These are phyloP conservation scores for Talaromyces sp. DNA, from an alignment of 2,329 filamentous ascomycete genomes.

Conservation along the genomic window DNA sequence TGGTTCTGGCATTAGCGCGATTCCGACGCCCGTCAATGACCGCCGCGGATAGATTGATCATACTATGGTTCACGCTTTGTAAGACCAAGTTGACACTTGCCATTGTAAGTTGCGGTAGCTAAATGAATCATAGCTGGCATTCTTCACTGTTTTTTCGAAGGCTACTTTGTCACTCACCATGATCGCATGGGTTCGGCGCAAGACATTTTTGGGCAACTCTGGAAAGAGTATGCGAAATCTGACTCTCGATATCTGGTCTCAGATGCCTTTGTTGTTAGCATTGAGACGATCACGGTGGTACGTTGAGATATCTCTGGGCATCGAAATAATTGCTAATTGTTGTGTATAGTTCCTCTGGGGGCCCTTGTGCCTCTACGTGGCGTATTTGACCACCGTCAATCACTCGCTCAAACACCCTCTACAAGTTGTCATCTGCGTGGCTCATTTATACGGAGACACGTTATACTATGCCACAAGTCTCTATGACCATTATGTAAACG, in stretches of 20 bases:
- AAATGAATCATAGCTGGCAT: conserved; percentile 35
- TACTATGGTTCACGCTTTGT: conserved; percentile 75
- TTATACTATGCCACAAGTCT: conserved; percentile 63
- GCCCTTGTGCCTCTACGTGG: conserved; percentile 57
- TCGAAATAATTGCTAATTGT: too few species aligned
- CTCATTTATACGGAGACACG: conserved; percentile 62
- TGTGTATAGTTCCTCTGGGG: conserved; percentile 54
- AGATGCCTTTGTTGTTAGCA: conserved; percentile 79
- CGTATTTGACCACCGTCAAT: conserved; percentile 51
- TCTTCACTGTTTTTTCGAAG: conserved; percentile 79
- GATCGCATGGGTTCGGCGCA: conserved; percentile 62
- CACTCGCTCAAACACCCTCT: conserved; percentile 57
- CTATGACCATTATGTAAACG: conserved; percentile 56
- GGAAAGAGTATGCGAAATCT: conserved; percentile 87
- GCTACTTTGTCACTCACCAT: conserved; percentile 74
- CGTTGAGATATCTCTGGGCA: conserved; percentile 25
- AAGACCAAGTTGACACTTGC: conserved; percentile 27
- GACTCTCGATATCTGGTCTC: conserved; percentile 83
- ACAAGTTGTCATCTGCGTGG: conserved; percentile 59
- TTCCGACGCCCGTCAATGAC: conserved; percentile 52
- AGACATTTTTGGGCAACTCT: conserved; percentile 75
- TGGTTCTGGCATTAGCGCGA: conserved; percentile 54
- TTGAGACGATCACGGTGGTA: conserved; percentile 78
- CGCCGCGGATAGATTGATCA: conserved; percentile 54
- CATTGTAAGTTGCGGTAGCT: background rate